Evolutionary conservation across 148 eudicot species (phyloP).

Genomic region (Silene conica): DNA sequence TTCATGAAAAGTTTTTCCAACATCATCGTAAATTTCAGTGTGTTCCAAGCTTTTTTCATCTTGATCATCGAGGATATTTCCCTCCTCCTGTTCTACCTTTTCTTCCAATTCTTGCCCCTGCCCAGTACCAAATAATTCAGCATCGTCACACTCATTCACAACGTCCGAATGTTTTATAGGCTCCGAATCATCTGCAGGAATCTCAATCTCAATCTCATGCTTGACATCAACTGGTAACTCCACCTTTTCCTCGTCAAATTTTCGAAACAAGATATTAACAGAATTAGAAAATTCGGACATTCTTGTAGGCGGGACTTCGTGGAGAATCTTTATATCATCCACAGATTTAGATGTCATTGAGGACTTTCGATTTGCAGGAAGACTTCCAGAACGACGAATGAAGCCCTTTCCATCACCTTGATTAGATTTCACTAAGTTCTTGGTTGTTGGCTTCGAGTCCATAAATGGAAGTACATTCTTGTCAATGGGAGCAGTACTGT

Average conservation of each 20-base stretch:
- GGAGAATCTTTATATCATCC: constrained; percentile 74
- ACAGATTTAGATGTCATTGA: constrained; percentile 34
- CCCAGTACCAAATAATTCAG: constrained; percentile 39
- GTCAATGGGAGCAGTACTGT: constrained; percentile 35
- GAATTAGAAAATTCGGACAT: constrained; percentile 54
- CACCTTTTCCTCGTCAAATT: constrained; percentile 59
- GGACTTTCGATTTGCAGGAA: constrained; percentile 46
- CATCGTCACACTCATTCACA: constrained; percentile 34
- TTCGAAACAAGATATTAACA: constrained; percentile 47
- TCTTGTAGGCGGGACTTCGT: constrained; percentile 61
- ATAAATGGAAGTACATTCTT: constrained; percentile 36
- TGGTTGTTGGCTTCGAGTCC: constrained; percentile 33
- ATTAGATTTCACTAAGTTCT: constrained; percentile 21
- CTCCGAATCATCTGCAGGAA: constrained; percentile 26
- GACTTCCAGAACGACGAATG: constrained; percentile 43
- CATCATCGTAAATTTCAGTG: constrained; percentile 13
- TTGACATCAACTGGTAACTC: constrained; percentile 37
- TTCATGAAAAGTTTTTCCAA: constrained; percentile 23
- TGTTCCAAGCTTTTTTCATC: constrained; percentile 22
- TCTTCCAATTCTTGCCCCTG: constrained; percentile 35
- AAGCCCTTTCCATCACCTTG: constrained; percentile 30
- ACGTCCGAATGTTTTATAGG: constrained; percentile 24
- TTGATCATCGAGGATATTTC: constrained; percentile 24
- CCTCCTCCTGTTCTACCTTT: constrained; percentile 18
- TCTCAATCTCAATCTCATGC: constrained; percentile 40